phyloP scores from a whole-genome alignment of 1,284 basidiomycete genomes.

The Nidula niveotomentosa region DNA sequence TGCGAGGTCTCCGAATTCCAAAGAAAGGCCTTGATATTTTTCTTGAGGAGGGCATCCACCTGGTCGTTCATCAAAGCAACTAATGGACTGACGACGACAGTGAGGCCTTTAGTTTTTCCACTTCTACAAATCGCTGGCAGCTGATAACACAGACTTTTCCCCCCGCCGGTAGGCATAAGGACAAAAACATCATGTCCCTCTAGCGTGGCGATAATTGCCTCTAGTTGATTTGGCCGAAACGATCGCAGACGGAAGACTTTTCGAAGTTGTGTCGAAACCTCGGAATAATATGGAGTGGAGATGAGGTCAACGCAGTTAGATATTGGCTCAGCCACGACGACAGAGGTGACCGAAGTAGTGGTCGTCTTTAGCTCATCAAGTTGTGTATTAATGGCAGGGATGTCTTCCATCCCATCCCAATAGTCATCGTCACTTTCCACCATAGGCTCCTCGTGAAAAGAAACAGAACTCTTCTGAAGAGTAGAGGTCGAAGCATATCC shows the following conservation, averaged over 20 bases:
- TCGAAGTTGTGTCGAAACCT: slow-evolving; percentile 65
- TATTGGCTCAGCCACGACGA: background rate
- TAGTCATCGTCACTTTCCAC: slow-evolving; percentile 21
- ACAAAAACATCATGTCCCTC: slow-evolving; percentile 89
- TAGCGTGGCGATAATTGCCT: slow-evolving; percentile 84
- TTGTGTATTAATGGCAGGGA: slow-evolving; percentile 1
- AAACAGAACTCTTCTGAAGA: too few species aligned
- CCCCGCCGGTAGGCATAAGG: slow-evolving; percentile 96
- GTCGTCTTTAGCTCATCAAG: too few species aligned
- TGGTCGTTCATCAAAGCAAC: slow-evolving; percentile 93
- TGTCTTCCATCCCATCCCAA: slow-evolving; percentile 22
- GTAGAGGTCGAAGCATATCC: too few species aligned
- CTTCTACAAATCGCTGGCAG: slow-evolving; percentile 83
- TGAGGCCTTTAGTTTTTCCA: slow-evolving; percentile 80
- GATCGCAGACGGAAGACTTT: slow-evolving; percentile 64
- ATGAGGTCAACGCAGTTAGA: too few species aligned
- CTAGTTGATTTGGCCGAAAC: slow-evolving; percentile 87
- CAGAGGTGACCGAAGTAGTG: background rate
- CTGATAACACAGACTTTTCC: slow-evolving; percentile 87
- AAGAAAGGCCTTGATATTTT: slow-evolving; percentile 71
- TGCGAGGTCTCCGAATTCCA: slow-evolving; percentile 62
- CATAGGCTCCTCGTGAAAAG: background rate
- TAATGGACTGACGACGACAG: slow-evolving; percentile 90
- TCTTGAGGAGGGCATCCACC: slow-evolving; percentile 67
- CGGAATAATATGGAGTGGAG: slow-evolving; percentile 42